Percentiles rank a stretch among this genome's conserved stretches.
Conservation (phyloP, 2,329 filamentous ascomycete genomes). For the Teratosphaeria nubilosa region DNA sequence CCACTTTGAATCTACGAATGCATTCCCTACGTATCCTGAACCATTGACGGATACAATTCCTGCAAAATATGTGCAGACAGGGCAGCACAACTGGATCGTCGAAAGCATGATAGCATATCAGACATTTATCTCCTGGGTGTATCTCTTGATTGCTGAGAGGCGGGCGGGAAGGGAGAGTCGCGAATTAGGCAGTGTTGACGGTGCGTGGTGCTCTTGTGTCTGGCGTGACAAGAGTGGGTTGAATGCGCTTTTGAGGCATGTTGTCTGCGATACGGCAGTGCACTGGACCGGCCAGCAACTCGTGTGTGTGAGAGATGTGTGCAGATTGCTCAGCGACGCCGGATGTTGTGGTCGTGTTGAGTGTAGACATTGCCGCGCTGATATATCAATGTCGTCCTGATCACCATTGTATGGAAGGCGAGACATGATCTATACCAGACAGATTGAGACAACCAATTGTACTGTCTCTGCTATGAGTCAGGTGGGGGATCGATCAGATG, state of each 20-base stretch:
- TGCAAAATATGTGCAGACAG: not conserved
- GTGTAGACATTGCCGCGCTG: not conserved
- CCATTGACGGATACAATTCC: not conserved
- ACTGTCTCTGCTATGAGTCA: not conserved
- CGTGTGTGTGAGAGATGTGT: not conserved
- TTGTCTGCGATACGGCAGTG: not conserved
- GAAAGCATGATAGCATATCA: not conserved
- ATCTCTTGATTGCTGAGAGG: not conserved
- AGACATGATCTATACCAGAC: not conserved
- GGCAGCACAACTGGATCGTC: not conserved
- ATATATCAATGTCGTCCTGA: not conserved
- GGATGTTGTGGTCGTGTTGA: not conserved
- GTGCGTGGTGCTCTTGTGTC: not conserved
- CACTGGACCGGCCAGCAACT: not conserved
- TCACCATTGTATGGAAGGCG: not conserved
- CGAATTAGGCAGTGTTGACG: not conserved
- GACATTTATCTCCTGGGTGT: not conserved
- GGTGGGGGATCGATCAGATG: not conserved
- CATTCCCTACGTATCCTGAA: not conserved
- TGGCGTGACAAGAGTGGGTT: not conserved
- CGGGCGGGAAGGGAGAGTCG: not conserved
- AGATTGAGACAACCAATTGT: not conserved
- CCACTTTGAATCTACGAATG: not conserved
- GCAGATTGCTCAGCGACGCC: not conserved
- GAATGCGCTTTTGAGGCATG: not conserved